A percentile compares a stretch with the other conserved stretches of the same genome.
These are phyloP conservation scores for Aschersonia sp. DNA, from an alignment of 2,329 filamentous ascomycete genomes.

Conservation along the genomic window DNA sequence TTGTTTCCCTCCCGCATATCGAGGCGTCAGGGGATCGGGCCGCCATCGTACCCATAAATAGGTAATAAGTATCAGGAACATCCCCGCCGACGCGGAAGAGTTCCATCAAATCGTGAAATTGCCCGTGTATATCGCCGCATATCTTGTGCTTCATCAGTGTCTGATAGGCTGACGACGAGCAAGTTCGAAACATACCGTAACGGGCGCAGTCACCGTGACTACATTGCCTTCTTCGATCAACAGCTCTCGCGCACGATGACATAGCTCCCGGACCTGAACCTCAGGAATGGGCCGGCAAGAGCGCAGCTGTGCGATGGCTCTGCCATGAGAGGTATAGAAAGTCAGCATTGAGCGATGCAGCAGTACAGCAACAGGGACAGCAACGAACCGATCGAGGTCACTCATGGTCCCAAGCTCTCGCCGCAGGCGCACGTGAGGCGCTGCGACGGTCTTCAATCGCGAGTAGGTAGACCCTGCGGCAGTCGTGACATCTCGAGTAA, in stretches of 20 bases:
- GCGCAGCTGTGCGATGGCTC: conserved; percentile 88
- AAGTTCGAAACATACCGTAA: conserved; percentile 51
- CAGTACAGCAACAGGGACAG: no score
- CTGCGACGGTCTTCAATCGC: conserved; percentile 8
- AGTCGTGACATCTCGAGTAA: neutral
- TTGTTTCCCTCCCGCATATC: no score
- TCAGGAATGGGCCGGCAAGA: conserved; percentile 94
- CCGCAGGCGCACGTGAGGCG: conserved; percentile 2
- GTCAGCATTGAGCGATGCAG: neutral
- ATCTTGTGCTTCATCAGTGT: conserved; percentile 36
- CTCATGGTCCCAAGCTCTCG: conserved; percentile 48
- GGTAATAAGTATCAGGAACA: conserved; percentile 88
- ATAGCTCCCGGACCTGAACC: conserved; percentile 86
- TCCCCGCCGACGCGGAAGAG: conserved; percentile 87
- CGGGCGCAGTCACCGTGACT: conserved; percentile 84
- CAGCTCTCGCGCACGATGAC: conserved; percentile 91
- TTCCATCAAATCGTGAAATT: conserved; percentile 96
- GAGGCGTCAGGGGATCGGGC: neutral
- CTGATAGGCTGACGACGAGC: neutral
- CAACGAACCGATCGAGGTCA: conserved; percentile 72
- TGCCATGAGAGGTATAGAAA: conserved; percentile 18
- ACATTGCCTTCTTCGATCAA: conserved; percentile 97
- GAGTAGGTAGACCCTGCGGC: conserved; percentile 1
- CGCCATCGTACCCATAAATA: conserved; percentile 66
- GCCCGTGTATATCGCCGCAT: conserved; percentile 93